phyloP scores from a whole-genome alignment of 352 stramenopile genomes.

The Thraustotheca clavata region DNA sequence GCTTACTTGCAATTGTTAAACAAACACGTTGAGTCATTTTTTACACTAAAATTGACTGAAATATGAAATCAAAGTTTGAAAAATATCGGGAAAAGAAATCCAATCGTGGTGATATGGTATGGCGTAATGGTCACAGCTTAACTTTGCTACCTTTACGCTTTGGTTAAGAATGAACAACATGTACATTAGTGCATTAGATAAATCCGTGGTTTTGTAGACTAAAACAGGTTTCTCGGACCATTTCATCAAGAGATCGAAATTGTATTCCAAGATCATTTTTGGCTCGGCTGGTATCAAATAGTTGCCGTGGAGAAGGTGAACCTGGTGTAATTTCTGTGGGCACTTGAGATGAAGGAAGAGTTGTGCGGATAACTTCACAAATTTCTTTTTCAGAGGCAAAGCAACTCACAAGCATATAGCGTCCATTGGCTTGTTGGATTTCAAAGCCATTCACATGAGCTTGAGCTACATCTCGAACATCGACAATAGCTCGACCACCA shows the following conservation, averaged over 20 bases:
- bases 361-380: constrained; percentile 31
- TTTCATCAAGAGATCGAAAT: neutral
- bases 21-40: too few species aligned
- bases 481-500: constrained; percentile 73
- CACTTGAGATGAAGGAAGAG: neutral
- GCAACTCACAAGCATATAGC: constrained; percentile 80
- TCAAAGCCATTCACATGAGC: constrained; percentile 74
- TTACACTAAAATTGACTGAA: too few species aligned
- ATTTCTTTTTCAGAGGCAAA: constrained; percentile 83
- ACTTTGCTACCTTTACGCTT: too few species aligned
- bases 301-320: neutral
- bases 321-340: neutral
- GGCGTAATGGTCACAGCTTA: too few species aligned
- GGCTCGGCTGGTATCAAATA: constrained; percentile 3
- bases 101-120: too few species aligned
- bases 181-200: too few species aligned
- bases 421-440: constrained; percentile 68
- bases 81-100: too few species aligned
- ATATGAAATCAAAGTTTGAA: too few species aligned
- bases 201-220: constrained; percentile 1
- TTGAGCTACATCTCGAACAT: constrained; percentile 76
- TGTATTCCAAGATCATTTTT: constrained; percentile 15
- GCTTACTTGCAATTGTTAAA: too few species aligned
- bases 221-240: constrained; percentile 3
- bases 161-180: too few species aligned